phyloP scores from a whole-genome alignment of 1,284 basidiomycete genomes.

The Leccinum huronense region DNA sequence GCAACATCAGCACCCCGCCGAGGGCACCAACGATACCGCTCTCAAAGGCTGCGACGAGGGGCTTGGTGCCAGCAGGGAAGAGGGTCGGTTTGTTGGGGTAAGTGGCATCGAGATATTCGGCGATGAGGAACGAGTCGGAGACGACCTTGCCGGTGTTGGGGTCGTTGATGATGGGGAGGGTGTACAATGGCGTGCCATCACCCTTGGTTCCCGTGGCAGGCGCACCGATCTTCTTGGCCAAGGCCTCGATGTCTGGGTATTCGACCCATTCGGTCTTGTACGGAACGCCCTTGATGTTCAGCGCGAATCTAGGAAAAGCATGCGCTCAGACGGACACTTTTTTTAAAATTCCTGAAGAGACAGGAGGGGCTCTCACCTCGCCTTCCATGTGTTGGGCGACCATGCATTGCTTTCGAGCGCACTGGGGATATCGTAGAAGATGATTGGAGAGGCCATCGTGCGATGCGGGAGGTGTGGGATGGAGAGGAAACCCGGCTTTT shows the following conservation, averaged over 20 bases:
- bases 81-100: conserved; percentile 33
- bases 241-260: conserved; percentile 38
- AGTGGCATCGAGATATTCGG: conserved; percentile 38
- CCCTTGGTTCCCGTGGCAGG: conserved; percentile 26
- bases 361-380: conserved; percentile 19
- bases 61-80: conserved; percentile 30
- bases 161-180: conserved; percentile 41
- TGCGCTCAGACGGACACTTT: neutral
- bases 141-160: conserved; percentile 30
- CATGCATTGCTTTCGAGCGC: conserved; percentile 26
- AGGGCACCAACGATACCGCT: conserved; percentile 15
- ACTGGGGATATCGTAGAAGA: conserved; percentile 33
- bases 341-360: neutral
- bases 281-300: conserved; percentile 42
- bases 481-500: conserved; percentile 14
- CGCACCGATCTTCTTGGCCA: conserved; percentile 34
- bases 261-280: conserved; percentile 42
- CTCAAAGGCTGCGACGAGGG: conserved; percentile 29
- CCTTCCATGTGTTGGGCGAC: conserved; percentile 36
- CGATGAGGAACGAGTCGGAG: conserved; percentile 39
- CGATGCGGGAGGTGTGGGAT: neutral
- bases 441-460: conserved; percentile 27
- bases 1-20: conserved; percentile 17
- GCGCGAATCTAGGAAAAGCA: conserved; percentile 30
- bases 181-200: conserved; percentile 36